Evolutionary conservation across 192 early-diverging fungal genomes (phyloP).

Genomic region (Physocladia obscura): DNA sequence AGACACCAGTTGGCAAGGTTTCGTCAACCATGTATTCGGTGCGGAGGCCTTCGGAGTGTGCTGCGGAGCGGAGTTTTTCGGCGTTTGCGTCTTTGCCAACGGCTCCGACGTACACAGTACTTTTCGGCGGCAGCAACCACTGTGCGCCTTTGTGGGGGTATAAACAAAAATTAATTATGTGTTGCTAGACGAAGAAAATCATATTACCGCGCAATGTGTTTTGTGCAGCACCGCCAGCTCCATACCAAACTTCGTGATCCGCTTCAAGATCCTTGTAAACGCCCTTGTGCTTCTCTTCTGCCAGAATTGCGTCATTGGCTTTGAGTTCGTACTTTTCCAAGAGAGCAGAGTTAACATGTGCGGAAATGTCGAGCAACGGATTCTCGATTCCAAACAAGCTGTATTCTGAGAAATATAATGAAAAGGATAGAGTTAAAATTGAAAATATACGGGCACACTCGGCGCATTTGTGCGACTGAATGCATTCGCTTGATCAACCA

Average conservation of each 20-base stretch:
- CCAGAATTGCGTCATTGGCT: constrained; percentile 94
- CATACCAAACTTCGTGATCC: constrained; percentile 69
- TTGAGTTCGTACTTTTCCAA: constrained; percentile 86
- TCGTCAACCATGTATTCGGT: constrained; percentile 86
- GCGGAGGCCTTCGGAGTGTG: constrained; percentile 78
- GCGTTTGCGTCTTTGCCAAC: constrained; percentile 86
- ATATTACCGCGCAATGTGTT: constrained; percentile 82
- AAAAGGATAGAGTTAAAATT: not conserved
- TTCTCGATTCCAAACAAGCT: constrained; percentile 90
- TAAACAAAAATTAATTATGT: too few species aligned
- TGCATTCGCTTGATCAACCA: not conserved
- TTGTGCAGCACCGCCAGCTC: constrained; percentile 95
- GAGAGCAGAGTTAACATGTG: constrained; percentile 69
- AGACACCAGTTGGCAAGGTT: constrained; percentile 84
- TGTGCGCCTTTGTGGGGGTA: constrained; percentile 47
- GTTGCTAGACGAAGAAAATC: too few species aligned
- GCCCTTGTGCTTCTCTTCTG: constrained; percentile 81
- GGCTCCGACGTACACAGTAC: constrained; percentile 90
- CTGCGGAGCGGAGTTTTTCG: constrained; percentile 70
- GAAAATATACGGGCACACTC: too few species aligned
- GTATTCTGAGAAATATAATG: constrained; percentile 32
- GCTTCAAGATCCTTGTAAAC: constrained; percentile 83
- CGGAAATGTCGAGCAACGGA: constrained; percentile 97
- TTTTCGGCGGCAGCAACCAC: constrained; percentile 83
- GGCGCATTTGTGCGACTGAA: not conserved